Conservation (phyloP, 768 basidiomycete species). For the Serpula lacrymans region DNA sequence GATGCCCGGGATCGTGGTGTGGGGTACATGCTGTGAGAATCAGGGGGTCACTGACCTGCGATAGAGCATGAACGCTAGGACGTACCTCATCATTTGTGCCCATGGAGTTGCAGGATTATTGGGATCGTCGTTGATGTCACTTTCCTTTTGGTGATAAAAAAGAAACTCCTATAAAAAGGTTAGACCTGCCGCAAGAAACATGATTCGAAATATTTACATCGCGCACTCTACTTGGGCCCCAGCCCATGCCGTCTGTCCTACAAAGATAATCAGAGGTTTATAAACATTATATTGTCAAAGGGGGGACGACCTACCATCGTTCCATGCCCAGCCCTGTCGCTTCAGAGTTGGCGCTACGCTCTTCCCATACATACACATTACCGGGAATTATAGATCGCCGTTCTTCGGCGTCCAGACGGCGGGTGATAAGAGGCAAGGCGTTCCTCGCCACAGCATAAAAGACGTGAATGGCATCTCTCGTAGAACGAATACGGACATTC, state of each 20-base stretch:
- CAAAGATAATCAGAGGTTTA: slow-evolving; percentile 36
- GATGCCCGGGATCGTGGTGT: slow-evolving; percentile 37
- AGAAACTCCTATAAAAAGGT: slow-evolving; percentile 42
- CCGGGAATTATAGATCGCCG: slow-evolving; percentile 69
- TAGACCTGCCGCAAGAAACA: slow-evolving; percentile 7
- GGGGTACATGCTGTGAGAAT: slow-evolving; percentile 30
- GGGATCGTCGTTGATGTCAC: slow-evolving; percentile 37
- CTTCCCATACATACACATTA: slow-evolving; percentile 88
- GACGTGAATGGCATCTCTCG: slow-evolving; percentile 76
- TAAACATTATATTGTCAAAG: slow-evolving; percentile 14
- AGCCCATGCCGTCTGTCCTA: slow-evolving; percentile 71
- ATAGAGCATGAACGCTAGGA: slow-evolving; percentile 10
- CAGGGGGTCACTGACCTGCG: slow-evolving; percentile 5
- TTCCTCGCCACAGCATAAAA: slow-evolving; percentile 74
- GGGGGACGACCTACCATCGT: slow-evolving; percentile 50
- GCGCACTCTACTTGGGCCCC: slow-evolving; percentile 79
- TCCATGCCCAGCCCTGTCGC: slow-evolving; percentile 84
- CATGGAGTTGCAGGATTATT: slow-evolving; percentile 59
- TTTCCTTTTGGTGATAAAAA: slow-evolving; percentile 52
- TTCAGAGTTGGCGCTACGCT: slow-evolving; percentile 80
- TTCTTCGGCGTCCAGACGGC: slow-evolving; percentile 81
- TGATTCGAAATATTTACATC: slow-evolving; percentile 23
- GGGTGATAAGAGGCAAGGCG: slow-evolving; percentile 69
- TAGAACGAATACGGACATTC: slow-evolving; percentile 74
- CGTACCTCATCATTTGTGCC: slow-evolving; percentile 71